Base-by-base conservation (phyloP, 2,329 filamentous ascomycete genomes). In the Ascochyta fabae region DNA sequence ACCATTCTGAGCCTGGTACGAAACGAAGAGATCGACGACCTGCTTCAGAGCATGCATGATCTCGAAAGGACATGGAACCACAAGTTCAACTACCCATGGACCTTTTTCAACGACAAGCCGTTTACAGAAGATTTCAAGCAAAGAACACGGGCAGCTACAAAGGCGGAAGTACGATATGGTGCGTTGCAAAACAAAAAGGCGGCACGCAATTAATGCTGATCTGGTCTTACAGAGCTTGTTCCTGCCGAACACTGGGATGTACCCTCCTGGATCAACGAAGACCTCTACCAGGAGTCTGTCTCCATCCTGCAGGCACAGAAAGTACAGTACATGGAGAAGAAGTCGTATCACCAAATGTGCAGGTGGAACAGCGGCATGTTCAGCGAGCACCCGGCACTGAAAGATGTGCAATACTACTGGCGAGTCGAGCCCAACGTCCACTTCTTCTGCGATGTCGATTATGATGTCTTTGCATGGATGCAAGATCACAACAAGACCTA, bases 31-130 rank as follows among this genome's bases (percentile, higher is more conserved):
- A 80, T 97, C 26, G 79, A 86, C 22, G 90, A 89, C 42, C 90
- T 99, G 81, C 81, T 98, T 24, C 85, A 88, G 72, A 92, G 92
- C 24, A 99, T 99, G 91, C 78, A 79, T 51, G 94, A 99, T 71
- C 83, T 99, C 57, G 95, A 99, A 79, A 82, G 89, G 63, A 98
- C 94, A 1, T 99, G 93, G 92, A 99, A 99, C 72, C 83, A 86
- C 82, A 99, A 99, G 74, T 99, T 98, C 85, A 99, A 99, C 81
- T 99, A 99, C 73, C 95, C 95, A 0, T 99, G 95, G 92, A 97
- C 92, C 8, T 99, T 99, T 76, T 96, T 99, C 84, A 99, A 99
- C 78, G 94, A 99, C 71, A 88, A 91, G 48, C 91, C 91, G 15
- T 99, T 99, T 72, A 88, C 89, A 3, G 90, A 95, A 15, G 93